phyloP scores from a whole-genome alignment of 2,329 filamentous ascomycete genomes.

The Penicillium sp. region DNA sequence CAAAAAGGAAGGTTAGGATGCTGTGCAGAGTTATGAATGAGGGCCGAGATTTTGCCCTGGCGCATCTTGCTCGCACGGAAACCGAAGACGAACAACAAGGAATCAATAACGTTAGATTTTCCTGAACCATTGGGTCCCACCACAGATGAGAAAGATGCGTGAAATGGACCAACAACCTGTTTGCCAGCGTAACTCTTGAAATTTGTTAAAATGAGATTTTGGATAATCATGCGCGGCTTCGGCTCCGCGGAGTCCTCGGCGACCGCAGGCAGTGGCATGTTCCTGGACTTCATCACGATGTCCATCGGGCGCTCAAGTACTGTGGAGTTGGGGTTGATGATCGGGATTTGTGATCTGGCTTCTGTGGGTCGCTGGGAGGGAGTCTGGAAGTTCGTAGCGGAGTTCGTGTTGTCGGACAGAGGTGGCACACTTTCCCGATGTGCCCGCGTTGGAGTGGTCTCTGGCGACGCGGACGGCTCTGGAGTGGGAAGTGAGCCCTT shows the following conservation, averaged over 20 bases:
- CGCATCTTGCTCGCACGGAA: conserved; percentile 99
- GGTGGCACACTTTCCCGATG: conserved; percentile 50
- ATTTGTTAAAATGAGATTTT: conserved; percentile 84
- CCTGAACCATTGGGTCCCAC: conserved; percentile 97
- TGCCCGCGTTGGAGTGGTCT: conserved; percentile 32
- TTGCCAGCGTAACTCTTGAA: conserved; percentile 98
- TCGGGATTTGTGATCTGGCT: conserved; percentile 49
- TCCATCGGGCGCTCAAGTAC: conserved; percentile 86
- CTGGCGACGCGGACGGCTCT: conserved; percentile 50
- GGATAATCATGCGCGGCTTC: conserved; percentile 85
- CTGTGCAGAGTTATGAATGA: conserved; percentile 94
- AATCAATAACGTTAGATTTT: conserved; percentile 98
- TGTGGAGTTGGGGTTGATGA: conserved; percentile 69
- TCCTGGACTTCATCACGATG: conserved; percentile 81
- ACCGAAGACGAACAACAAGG: conserved; percentile 95
- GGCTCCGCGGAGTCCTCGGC: conserved; percentile 69
- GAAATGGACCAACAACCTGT: conserved; percentile 94
- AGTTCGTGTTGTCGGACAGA: conserved; percentile 66
- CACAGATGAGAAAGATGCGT: conserved; percentile 93
- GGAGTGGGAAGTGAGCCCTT: conserved; percentile 43
- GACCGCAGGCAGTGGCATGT: conserved; percentile 52
- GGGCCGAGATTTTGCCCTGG: conserved; percentile 93
- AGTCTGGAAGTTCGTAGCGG: conserved; percentile 56
- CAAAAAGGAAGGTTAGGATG: conserved; percentile 81
- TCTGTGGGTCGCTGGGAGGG: conserved; percentile 38